A percentile compares a stretch with the other conserved stretches of the same genome.
These are phyloP conservation scores for Candida boidinii DNA, from an alignment of 805 yeast genomes.

Conservation along the genomic window DNA sequence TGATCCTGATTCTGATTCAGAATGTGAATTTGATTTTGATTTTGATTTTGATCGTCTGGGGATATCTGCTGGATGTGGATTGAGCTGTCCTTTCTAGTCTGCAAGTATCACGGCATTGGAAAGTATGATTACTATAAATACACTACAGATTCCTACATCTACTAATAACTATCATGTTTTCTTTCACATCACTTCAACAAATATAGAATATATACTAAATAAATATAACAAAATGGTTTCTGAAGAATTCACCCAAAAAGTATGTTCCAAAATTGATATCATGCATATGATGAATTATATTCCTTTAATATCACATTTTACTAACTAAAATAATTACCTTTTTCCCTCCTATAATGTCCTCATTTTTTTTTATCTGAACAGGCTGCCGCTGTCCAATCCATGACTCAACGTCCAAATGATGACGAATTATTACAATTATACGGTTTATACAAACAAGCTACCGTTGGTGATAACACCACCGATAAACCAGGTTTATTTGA, in stretches of 20 bases:
- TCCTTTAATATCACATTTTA: neutral
- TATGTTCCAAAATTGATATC: constrained; percentile 11
- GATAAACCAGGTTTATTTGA: constrained; percentile 87
- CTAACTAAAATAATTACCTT: neutral
- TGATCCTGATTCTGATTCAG: too few species aligned
- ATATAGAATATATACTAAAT: neutral
- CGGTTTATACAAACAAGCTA: constrained; percentile 94
- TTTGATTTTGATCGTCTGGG: too few species aligned
- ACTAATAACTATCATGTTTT: too few species aligned
- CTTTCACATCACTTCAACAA: neutral
- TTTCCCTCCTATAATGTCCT: neutral
- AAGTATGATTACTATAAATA: too few species aligned
- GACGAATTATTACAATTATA: constrained; percentile 83
- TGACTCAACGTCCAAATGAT: constrained; percentile 72
- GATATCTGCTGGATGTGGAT: too few species aligned
- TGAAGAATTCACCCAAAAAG: constrained; percentile 26
- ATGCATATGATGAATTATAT: neutral
- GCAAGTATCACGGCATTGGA: too few species aligned
- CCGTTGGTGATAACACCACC: constrained; percentile 87
- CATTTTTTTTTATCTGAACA: constrained; percentile 14
- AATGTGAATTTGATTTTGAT: too few species aligned
- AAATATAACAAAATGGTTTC: constrained; percentile 23
- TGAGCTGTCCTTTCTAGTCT: too few species aligned
- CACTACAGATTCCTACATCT: too few species aligned
- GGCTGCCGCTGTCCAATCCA: constrained; percentile 75